Evolutionary conservation across 2,329 filamentous ascomycete genomes (phyloP), one percentile per base, ranked within the genome.

Genomic region (Ophioceras dolichostomum): DNA sequence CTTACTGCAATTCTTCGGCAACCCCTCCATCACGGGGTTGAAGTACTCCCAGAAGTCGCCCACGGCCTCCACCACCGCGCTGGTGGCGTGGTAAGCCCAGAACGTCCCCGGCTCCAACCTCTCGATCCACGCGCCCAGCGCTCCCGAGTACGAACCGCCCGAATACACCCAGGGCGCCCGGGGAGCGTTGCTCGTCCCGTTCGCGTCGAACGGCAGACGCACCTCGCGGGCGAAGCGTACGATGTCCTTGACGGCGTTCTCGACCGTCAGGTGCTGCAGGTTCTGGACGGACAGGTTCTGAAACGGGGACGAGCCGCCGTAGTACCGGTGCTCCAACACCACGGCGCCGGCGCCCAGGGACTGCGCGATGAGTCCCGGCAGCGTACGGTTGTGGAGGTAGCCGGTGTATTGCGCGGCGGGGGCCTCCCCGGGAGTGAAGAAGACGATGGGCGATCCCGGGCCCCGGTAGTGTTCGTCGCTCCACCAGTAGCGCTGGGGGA

Each of bases 21-120:
- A 70, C 10, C 68, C 70, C 41, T 67, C 54, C 41, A 65, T 62
- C 4, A 74, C 57, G 1, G 71, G 70, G 8, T 58, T 53, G 48
- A 73, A 75, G 46, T 76, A 76, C 48, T 64, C 58, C 67, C 67
- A 75, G 46, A 73, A 68, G 35, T 67, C 61, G 7, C 57, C 54
- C 16, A 74, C 56, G 0, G 65, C 58, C 51, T 76, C 52, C 0
- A 75, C 71, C 1, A 70, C 66, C 2, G 68, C 71, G 47, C 67
- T 71, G 10, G 67, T 69, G 16, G 69, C 65, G 43, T 70, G 67
- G 47, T 74, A 75, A 0, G 69, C 68, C 70, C 70, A 75, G 51
- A 68, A 70, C 0, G 68, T 74, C n/a, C 67, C 71, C 0, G 70
- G 68, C 9, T 64, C 61, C 13, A 64, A 54, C 10, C 58, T 55